Conservation (phyloP, 2,329 filamentous ascomycete species). For the Cryphonectria nitschkei region DNA sequence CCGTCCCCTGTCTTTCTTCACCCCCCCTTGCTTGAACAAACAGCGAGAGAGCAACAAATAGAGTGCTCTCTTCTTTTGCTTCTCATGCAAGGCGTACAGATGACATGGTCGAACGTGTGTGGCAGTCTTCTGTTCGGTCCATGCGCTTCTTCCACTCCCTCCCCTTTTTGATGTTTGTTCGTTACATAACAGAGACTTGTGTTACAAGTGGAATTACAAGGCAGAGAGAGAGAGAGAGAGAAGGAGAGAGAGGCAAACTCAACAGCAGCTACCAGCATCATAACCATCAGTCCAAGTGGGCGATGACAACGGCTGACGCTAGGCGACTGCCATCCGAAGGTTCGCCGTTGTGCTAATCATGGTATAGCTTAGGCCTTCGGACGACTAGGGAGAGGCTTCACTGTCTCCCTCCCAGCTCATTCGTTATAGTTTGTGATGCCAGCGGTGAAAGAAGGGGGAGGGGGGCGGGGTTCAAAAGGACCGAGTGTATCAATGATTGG, state of each 20-base stretch:
- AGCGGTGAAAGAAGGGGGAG: no score
- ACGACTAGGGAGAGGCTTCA: no score
- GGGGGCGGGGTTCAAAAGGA: no score
- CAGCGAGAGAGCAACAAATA: neutral
- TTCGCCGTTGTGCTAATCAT: neutral
- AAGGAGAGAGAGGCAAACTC: neutral
- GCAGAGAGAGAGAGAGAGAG: neutral
- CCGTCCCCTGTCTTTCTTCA: no score
- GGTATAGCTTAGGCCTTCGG: no score
- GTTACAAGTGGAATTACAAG: neutral
- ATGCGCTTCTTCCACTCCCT: neutral
- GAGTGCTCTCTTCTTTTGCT: neutral
- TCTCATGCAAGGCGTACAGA: neutral
- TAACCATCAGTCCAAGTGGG: neutral
- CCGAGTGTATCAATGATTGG: no score
- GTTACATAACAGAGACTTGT: neutral
- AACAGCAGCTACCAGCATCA: neutral
- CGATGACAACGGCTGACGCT: neutral
- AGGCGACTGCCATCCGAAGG: neutral
- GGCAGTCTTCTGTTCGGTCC: neutral
- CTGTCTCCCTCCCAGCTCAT: no score
- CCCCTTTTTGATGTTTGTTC: neutral
- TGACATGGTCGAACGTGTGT: neutral
- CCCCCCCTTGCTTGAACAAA: neutral
- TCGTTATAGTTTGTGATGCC: no score